phyloP scores from a whole-genome alignment of 2,329 filamentous ascomycete genomes.

The Verticillium nubilum region DNA sequence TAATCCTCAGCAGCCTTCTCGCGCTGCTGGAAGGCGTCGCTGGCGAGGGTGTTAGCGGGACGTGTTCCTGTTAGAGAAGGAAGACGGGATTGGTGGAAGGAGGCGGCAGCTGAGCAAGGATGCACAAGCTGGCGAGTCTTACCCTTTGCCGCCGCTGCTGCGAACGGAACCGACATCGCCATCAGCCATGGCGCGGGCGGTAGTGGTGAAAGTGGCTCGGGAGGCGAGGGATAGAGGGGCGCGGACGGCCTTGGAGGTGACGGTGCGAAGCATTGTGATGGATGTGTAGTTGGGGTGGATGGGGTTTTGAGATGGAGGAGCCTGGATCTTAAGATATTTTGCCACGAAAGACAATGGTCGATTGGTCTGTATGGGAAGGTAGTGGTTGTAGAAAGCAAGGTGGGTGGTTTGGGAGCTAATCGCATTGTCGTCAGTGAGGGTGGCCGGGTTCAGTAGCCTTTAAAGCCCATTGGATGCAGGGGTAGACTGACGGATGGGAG shows the following conservation, averaged over 20 bases:
- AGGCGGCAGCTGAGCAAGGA: background rate
- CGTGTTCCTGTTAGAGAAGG: background rate
- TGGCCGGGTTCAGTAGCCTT: background rate
- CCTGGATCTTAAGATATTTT: background rate
- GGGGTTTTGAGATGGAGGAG: background rate
- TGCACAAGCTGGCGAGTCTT: conserved; percentile 21
- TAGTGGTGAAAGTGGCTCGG: conserved; percentile 57
- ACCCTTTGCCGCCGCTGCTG: conserved; percentile 48
- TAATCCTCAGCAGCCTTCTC: conserved; percentile 83
- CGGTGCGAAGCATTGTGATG: conserved; percentile 61
- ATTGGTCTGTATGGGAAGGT: background rate
- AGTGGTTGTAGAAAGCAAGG: background rate
- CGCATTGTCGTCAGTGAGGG: background rate
- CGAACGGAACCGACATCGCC: conserved; percentile 64
- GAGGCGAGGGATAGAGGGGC: conserved; percentile 46
- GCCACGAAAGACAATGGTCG: background rate
- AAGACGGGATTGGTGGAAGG: background rate
- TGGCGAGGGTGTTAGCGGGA: conserved; percentile 27
- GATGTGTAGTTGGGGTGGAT: conserved; percentile 5
- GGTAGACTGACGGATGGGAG: background rate
- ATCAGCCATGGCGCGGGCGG: conserved; percentile 57
- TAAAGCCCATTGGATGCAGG: background rate
- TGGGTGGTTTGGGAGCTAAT: background rate
- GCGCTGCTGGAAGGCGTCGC: conserved; percentile 88
- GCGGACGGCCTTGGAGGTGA: conserved; percentile 49